Base-by-base conservation (phyloP, 441 rosid genomes). In the Populus tomentosa region DNA sequence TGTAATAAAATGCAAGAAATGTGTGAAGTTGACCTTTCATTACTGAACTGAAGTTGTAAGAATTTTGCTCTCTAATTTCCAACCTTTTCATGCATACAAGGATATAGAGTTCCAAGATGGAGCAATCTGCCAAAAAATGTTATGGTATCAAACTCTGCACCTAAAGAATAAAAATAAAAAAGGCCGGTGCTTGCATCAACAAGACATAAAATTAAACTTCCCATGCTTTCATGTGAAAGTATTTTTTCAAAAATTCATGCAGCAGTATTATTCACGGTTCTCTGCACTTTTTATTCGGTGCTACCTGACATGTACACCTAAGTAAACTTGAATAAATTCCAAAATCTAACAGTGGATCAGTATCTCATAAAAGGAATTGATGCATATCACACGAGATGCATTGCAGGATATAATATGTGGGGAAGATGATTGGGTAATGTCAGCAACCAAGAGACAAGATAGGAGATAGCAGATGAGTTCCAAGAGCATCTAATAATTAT, bases 41-140 rank as follows among this genome's bases (percentile, higher is more conserved):
- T 70, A 94, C 89, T 23, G 98, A 87, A 80, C 74, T 87, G 85
- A 92, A 92, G 89, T 90, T 96, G 84, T 94, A 92, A 10, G 97
- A 88, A 79, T 42, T 91, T 80, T 94, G 95, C 86, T 94, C 99
- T 81, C 91, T 92, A 76, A 84, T 86, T 88, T 95, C 99, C 86
- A 94, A 77, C 75, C 97, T 88, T 84, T 87, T 92, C 97, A 92
- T 94, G 87, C 92, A 94, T 36, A 92, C 94, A 69, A 95, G 88
- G 78, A 95, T 77, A 84, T 94, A 95, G 72, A 94, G 95, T 84
- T 95, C 99, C 84, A 94, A 78, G 71, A 95, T 68, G 42, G 99
- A 92, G 88, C 99, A 94, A 86, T 94, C 99, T 95, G 92, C 86
- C 66, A 80, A 67, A 33, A 69, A 63, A 68, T 50, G 50, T 32